These are phyloP conservation scores for Ceratobasidium sp. DNA, from an alignment of 1,284 basidiomycete genomes.

Conservation along the genomic window DNA sequence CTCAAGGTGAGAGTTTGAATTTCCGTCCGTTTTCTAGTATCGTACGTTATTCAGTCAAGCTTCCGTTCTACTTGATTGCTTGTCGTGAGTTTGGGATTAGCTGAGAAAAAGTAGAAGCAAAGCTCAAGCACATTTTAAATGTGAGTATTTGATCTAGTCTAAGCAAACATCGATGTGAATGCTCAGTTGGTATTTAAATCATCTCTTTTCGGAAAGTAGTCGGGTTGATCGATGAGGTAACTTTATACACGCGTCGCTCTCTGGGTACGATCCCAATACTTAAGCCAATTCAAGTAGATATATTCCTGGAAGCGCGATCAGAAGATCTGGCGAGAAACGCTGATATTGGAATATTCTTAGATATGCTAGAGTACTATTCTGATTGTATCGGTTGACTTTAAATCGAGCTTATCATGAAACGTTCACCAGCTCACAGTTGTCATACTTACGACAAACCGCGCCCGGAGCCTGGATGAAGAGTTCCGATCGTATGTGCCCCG, in stretches of 20 bases:
- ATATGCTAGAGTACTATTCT: neutral
- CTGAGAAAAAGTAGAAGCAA: neutral
- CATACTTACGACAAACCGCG: constrained; percentile 4
- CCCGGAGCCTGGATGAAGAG: neutral
- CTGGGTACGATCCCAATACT: neutral
- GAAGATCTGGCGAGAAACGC: neutral
- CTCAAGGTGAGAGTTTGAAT: neutral
- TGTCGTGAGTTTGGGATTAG: neutral
- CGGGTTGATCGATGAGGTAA: neutral
- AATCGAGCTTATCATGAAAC: neutral
- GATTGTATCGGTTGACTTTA: neutral
- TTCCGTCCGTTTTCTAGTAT: neutral
- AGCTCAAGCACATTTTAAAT: neutral
- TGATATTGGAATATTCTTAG: neutral
- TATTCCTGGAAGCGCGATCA: neutral
- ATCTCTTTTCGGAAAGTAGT: neutral
- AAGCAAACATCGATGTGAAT: neutral
- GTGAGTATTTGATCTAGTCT: neutral
- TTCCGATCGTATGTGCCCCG: neutral
- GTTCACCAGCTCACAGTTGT: neutral
- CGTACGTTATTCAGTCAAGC: neutral
- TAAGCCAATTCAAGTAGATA: constrained; percentile 1
- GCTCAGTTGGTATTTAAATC: neutral
- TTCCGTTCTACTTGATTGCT: neutral
- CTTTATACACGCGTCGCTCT: neutral